These are phyloP conservation scores for Penicillium turbatum DNA, from an alignment of 495 filamentous ascomycete species.

Conservation along the genomic window DNA sequence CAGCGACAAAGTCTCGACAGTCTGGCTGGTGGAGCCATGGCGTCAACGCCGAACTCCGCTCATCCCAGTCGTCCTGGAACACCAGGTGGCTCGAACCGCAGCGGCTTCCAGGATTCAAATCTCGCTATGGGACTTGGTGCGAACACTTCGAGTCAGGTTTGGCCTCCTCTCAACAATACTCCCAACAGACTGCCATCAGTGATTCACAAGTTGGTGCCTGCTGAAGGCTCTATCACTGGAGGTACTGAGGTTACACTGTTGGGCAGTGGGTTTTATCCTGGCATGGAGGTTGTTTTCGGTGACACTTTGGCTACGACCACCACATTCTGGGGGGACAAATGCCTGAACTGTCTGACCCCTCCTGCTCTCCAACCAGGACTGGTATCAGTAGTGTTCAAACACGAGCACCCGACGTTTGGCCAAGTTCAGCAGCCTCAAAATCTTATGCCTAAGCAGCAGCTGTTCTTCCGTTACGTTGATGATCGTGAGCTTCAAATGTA, in stretches of 20 bases:
- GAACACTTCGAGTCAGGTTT: conserved; percentile 34
- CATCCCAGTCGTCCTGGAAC: conserved; percentile 50
- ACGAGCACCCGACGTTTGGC: conserved; percentile 51
- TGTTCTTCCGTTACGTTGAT: conserved; percentile 75
- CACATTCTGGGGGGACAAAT: conserved; percentile 75
- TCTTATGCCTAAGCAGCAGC: conserved; percentile 50
- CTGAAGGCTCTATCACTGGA: conserved; percentile 73
- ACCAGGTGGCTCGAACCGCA: conserved; percentile 41
- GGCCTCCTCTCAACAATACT: conserved; percentile 40
- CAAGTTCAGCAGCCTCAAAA: conserved; percentile 41
- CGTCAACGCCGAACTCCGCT: conserved; percentile 62
- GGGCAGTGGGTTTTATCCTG: conserved; percentile 72
- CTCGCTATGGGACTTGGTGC: conserved; percentile 31
- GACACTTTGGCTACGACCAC: conserved; percentile 71
- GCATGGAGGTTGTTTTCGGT: conserved; percentile 84
- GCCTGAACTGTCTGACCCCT: conserved; percentile 79
- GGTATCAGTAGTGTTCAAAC: conserved; percentile 71
- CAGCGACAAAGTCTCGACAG: conserved; percentile 53
- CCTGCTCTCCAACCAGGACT: conserved; percentile 63
- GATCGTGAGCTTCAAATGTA: conserved; percentile 68
- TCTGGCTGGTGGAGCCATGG: conserved; percentile 52
- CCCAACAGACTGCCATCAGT: conserved; percentile 48
- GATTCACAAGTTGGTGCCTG: conserved; percentile 74
- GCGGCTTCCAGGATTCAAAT: conserved; percentile 39
- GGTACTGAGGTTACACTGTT: conserved; percentile 82